Conservation (phyloP, 192 early-diverging fungal genomes). For the Phycomyces blakesleeanus region DNA sequence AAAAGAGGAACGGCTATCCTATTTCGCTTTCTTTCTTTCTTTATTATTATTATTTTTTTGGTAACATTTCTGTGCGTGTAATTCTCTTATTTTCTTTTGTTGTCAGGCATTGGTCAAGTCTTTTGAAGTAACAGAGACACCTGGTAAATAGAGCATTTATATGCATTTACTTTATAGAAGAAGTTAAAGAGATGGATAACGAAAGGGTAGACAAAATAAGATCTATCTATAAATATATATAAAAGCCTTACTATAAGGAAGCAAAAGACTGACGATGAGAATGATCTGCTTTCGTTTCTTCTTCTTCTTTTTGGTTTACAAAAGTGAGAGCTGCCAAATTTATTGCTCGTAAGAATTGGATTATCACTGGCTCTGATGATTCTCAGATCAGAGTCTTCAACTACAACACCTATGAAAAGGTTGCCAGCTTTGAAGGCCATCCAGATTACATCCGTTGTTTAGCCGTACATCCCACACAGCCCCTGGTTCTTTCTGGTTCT, state of each 20-base stretch:
- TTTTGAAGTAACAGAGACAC: conserved; percentile 93
- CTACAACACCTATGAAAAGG: conserved; percentile 99
- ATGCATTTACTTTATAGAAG: neutral
- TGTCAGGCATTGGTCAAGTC: conserved; percentile 88
- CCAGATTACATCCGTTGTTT: conserved; percentile 95
- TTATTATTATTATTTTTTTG: too few relatives aligned
- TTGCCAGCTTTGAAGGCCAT: conserved; percentile 93
- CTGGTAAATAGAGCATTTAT: conserved; percentile 60
- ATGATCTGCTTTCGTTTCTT: too few relatives aligned
- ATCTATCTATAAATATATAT: too few relatives aligned
- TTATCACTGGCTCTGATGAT: conserved; percentile 95
- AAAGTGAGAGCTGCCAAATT: conserved; percentile 96
- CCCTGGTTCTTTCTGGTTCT: conserved; percentile 88
- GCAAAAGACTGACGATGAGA: too few relatives aligned
- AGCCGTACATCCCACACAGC: conserved; percentile 95
- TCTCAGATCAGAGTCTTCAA: conserved; percentile 97
- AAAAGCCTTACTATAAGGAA: too few relatives aligned
- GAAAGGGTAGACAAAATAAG: too few relatives aligned
- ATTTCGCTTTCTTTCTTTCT: too few relatives aligned
- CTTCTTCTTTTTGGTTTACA: too few relatives aligned
- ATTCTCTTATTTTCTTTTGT: neutral
- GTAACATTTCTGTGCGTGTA: too few relatives aligned
- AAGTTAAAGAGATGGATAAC: neutral
- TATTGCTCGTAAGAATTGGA: conserved; percentile 95
- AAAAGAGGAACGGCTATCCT: neutral